Conservation (phyloP, 257 asterid genomes). For the Cordia subcordata region DNA sequence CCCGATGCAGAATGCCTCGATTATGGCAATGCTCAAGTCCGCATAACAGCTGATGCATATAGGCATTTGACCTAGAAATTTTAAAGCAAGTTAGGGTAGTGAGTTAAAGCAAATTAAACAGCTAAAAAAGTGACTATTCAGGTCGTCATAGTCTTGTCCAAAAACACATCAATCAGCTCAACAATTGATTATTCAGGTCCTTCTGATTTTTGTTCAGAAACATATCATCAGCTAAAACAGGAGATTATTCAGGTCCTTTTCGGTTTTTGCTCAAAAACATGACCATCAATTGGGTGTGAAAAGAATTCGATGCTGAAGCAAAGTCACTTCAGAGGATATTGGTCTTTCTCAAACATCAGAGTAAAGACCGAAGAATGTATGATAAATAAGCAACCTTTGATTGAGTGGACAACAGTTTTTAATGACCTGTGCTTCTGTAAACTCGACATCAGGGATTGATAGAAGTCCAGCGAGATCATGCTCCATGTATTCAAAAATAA, state of each 20-base stretch:
- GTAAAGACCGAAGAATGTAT: not conserved
- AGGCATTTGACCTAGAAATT: constrained; percentile 44
- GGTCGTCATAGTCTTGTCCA: not conserved
- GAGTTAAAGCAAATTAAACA: not conserved
- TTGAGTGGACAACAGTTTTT: constrained; percentile 4
- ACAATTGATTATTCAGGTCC: not conserved
- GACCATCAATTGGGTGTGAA: not conserved
- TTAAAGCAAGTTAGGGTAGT: not conserved
- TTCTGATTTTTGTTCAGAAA: too few relatives aligned
- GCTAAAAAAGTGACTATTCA: not conserved
- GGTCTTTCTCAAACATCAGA: not conserved
- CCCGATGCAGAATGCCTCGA: constrained; percentile 51
- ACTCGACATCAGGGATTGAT: constrained; percentile 42
- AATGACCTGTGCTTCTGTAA: constrained; percentile 59
- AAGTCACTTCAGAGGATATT: not conserved
- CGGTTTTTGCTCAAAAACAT: not conserved
- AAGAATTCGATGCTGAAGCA: not conserved
- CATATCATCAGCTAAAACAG: too few relatives aligned
- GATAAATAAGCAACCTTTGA: not conserved
- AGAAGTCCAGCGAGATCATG: constrained; percentile 65
- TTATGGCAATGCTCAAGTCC: constrained; percentile 62
- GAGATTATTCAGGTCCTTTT: not conserved
- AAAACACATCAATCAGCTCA: not conserved
- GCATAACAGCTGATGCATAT: constrained; percentile 42
- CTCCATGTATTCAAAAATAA: constrained; percentile 62